phyloP scores from a whole-genome alignment of 2,329 filamentous ascomycete species.

The Ophiocordyceps camponoti-leonardi region DNA sequence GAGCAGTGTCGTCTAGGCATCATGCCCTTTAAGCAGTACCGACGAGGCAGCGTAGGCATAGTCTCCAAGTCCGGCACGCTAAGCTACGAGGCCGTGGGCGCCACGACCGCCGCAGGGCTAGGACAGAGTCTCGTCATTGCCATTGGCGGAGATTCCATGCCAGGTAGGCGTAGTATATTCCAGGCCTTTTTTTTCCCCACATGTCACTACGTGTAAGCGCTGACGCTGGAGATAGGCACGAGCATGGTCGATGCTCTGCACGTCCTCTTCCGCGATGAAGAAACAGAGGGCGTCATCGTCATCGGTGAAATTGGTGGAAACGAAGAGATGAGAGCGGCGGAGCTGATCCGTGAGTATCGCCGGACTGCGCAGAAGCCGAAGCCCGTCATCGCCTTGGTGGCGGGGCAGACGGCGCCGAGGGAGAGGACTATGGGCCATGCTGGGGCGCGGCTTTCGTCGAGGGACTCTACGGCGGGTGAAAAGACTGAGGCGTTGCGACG shows the following conservation, averaged over 20 bases:
- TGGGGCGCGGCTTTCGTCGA: conserved; percentile 34
- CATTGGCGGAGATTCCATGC: conserved; percentile 60
- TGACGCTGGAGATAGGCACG: conserved; percentile 21
- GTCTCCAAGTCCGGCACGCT: conserved; percentile 68
- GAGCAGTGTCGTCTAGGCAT: conserved; percentile 39
- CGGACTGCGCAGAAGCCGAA: conserved; percentile 41
- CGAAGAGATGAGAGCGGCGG: conserved; percentile 53
- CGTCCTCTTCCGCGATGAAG: conserved; percentile 48
- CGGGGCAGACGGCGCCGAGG: conserved; percentile 41
- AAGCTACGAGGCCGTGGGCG: conserved; percentile 64
- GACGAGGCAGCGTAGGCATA: conserved; percentile 51
- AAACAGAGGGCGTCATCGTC: conserved; percentile 55
- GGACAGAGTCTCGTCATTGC: conserved; percentile 65
- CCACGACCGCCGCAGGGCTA: conserved; percentile 54
- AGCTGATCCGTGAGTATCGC: conserved; percentile 51
- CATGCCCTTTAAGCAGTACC: conserved; percentile 22
- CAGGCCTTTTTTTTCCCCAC: no score
- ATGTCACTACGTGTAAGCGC: neutral
- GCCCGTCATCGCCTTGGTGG: conserved; percentile 45
- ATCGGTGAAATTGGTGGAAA: conserved; percentile 58
- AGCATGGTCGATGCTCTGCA: conserved; percentile 54
- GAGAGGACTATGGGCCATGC: conserved; percentile 57
- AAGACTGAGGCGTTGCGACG: conserved; percentile 17
- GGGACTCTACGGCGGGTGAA: conserved; percentile 13
- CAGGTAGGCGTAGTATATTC: conserved; percentile 26